Evolutionary conservation across 1,284 basidiomycete genomes (phyloP), one percentile per base, ranked within the genome.

Genomic region (Ganoderma multipileum): DNA sequence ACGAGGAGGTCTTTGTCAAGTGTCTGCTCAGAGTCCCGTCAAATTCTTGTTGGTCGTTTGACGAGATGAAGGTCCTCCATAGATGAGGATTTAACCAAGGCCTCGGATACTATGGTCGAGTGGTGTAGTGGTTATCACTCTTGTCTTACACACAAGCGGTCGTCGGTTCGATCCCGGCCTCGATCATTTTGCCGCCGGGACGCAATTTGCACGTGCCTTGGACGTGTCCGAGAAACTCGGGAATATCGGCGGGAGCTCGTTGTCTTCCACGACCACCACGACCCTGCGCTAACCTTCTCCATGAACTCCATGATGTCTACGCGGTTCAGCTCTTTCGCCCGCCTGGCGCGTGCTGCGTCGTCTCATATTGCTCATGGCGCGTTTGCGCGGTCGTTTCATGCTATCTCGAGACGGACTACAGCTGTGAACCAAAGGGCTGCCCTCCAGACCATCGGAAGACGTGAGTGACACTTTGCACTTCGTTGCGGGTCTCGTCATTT

Each of bases 91-190:
- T n/a, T 18, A 4, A n/a, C 5, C 14, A 39, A 28, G n/a, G 36
- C 11, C 61, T 28, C 7, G 2, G 8, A 4, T 1, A 8, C 1
- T 36, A 26, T 3, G 71, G 71, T 72, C 71, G 71, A 72, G 71
- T 72, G 71, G 71, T 72, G 71, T 72, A 72, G 71, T 72, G 71
- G 71, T 72, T 70, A 72, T 72, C 71, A 72, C 71, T 65, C 71
- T 65, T 72, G 71, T 72, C 69, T 72, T 72, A 72, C 71, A 72
- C 69, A 72, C 69, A 70, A 65, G 71, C 69, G 71, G 71, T 72
- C 71, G 69, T 72, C 71, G 71, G 69, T 72, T 72, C 71, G 71
- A 72, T 68, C 71, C 71, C 71, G 71, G 68, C 71, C 71, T 72
- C 69, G 69, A 72, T 69, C 71, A 72, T 23, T 44, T 41, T 55